A percentile compares a stretch with the other conserved stretches of the same genome.
These are phyloP conservation scores for Kodamaea hsintzibuensis DNA, from an alignment of 805 yeast genomes.

Conservation along the genomic window DNA sequence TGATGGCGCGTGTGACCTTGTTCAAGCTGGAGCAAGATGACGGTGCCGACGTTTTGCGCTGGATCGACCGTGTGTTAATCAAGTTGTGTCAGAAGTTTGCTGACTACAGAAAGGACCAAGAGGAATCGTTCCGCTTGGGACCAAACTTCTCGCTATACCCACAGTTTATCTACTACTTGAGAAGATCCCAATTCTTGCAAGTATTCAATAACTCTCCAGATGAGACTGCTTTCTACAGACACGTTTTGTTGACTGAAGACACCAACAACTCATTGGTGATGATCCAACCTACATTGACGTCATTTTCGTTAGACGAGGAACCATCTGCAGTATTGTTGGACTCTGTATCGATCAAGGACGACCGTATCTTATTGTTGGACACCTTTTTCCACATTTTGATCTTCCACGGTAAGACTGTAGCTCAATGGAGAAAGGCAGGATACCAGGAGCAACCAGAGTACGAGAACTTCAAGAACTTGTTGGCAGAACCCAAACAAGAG, in stretches of 20 bases:
- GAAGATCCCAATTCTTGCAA: constrained; percentile 94
- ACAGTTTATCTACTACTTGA: constrained; percentile 91
- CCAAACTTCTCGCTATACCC: constrained; percentile 88
- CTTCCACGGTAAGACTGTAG: constrained; percentile 92
- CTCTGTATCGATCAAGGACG: constrained; percentile 88
- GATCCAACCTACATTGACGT: constrained; percentile 96
- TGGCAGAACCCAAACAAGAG: constrained; percentile 87
- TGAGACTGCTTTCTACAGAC: constrained; percentile 97
- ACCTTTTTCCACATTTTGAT: constrained; percentile 96
- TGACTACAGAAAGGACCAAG: constrained; percentile 86
- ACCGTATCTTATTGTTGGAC: constrained; percentile 82
- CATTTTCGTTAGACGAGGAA: constrained; percentile 73
- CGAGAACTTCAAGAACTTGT: constrained; percentile 79
- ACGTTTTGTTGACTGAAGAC: constrained; percentile 87
- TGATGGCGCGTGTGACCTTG: constrained; percentile 89
- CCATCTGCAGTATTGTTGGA: constrained; percentile 93
- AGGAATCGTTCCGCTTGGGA: constrained; percentile 76
- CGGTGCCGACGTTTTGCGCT: constrained; percentile 88
- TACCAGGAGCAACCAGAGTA: constrained; percentile 91
- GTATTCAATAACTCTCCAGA: constrained; percentile 98
- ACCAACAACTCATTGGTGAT: constrained; percentile 89
- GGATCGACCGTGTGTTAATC: constrained; percentile 92
- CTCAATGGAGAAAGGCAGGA: constrained; percentile 94
- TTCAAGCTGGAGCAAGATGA: constrained; percentile 78
- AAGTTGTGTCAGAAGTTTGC: constrained; percentile 91